Conservation (phyloP, 202 grass and related monocot genomes). For the Digitaria exilis region DNA sequence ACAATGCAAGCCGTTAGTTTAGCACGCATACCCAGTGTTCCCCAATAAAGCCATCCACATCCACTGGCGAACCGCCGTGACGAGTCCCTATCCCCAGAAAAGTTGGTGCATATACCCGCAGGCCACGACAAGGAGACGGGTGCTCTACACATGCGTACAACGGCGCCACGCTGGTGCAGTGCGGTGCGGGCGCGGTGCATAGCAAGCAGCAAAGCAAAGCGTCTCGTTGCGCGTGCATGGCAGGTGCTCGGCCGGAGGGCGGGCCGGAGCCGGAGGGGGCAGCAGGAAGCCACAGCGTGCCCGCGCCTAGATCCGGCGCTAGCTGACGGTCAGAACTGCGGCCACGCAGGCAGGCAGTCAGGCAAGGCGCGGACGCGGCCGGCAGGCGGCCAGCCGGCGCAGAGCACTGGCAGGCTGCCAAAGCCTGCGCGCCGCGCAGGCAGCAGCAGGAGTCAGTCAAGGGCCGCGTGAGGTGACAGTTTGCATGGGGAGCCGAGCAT, state of each 20-base stretch:
- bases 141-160: conserved; percentile 39
- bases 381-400: neutral
- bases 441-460: neutral
- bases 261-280: neutral
- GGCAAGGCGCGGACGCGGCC: neutral
- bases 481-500: neutral
- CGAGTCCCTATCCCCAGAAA: conserved; percentile 39
- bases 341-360: conserved; percentile 37
- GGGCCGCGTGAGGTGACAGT: conserved; percentile 29
- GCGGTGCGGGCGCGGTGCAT: neutral
- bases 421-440: conserved; percentile 41
- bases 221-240: conserved; percentile 50
- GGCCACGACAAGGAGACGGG: conserved; percentile 45
- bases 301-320: conserved; percentile 12
- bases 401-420: conserved; percentile 28
- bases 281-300: conserved; percentile 15
- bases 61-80: conserved; percentile 15
- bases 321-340: conserved; percentile 46
- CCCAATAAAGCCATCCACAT: neutral
- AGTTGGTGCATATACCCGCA: conserved; percentile 36
- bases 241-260: conserved; percentile 23
- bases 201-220: conserved; percentile 6
- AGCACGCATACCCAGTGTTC: neutral
- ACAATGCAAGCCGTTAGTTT: neutral
- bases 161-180: conserved; percentile 11